phyloP scores from a whole-genome alignment of 176 grass and related monocot genomes.

The Oryza meridionalis region DNA sequence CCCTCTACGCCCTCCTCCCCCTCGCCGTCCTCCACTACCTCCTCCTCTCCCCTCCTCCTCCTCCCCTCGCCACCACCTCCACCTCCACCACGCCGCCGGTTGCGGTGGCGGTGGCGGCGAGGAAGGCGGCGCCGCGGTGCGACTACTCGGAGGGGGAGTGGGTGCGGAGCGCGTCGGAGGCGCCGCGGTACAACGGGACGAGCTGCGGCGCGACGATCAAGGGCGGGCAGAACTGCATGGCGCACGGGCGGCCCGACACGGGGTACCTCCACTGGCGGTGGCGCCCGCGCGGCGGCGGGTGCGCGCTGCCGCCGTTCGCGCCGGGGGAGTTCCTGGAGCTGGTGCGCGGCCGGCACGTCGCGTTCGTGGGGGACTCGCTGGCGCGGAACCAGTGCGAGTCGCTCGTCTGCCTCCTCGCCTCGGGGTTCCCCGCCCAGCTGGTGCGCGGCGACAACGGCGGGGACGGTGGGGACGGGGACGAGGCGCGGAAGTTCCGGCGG shows the following conservation, averaged over 20 bases:
- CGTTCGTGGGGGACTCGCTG: conserved; percentile 80
- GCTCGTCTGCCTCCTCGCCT: conserved; percentile 65
- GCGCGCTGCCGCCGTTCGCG: conserved; percentile 56
- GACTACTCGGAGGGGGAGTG: conserved; percentile 68
- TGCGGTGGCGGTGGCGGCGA: neutral
- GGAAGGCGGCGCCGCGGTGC: conserved; percentile 23
- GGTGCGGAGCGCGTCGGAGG: conserved; percentile 38
- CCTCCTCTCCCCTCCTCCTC: conserved; percentile 30
- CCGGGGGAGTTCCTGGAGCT: conserved; percentile 50
- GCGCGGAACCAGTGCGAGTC: conserved; percentile 75
- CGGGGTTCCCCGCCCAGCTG: conserved; percentile 44
- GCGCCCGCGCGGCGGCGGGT: conserved; percentile 47
- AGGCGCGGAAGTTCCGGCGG: conserved; percentile 74
- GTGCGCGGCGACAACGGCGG: conserved; percentile 49
- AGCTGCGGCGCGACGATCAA: conserved; percentile 76
- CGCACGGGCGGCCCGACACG: conserved; percentile 68
- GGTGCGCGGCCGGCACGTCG: conserved; percentile 55
- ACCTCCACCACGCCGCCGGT: neutral
- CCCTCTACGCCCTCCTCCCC: conserved; percentile 46
- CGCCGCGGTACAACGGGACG: conserved; percentile 62
- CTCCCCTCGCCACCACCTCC: neutral
- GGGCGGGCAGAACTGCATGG: conserved; percentile 70
- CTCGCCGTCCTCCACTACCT: conserved; percentile 50
- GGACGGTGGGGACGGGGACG: conserved; percentile 2
- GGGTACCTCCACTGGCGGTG: conserved; percentile 74